Evolutionary conservation across 2,329 filamentous ascomycete genomes (phyloP).

Genomic region (Geosmithia morbida): DNA sequence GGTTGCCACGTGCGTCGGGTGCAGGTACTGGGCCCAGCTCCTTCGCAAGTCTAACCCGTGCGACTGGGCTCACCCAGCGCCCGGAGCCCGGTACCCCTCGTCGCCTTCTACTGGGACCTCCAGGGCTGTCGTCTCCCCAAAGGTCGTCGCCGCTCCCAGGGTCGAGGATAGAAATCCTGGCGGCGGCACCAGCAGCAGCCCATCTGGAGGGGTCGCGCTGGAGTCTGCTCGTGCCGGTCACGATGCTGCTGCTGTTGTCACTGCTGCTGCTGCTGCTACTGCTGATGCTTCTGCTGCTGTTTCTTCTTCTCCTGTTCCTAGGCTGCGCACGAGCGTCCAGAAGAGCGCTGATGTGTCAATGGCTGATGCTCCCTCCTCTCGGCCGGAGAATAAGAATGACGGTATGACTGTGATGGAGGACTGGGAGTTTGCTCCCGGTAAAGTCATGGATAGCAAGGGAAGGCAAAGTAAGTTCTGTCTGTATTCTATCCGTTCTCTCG

Average conservation of each 20-base stretch:
- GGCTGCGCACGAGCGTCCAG: not conserved
- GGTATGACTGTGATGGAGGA: slow-evolving; percentile 16
- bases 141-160: not conserved
- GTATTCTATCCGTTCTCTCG: not conserved
- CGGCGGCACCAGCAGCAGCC: no score
- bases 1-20: slow-evolving; percentile 13
- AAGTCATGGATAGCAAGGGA: slow-evolving; percentile 13
- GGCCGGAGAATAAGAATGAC: not conserved
- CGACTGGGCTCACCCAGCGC: slow-evolving; percentile 8
- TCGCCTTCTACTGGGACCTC: no score
- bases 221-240: not conserved
- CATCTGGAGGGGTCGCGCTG: no score
- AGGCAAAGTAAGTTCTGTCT: slow-evolving; percentile 18
- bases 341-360: not conserved
- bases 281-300: not conserved
- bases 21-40: slow-evolving; percentile 12
- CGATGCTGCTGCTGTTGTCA: not conserved
- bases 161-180: not conserved
- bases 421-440: slow-evolving; percentile 30
- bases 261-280: not conserved
- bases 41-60: slow-evolving; percentile 12
- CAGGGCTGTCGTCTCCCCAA: no score
- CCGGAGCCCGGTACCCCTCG: no score
- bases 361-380: not conserved
- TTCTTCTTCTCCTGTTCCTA: not conserved